Conservation (phyloP, 306 rosid species). For the Fagus sylvatica region DNA sequence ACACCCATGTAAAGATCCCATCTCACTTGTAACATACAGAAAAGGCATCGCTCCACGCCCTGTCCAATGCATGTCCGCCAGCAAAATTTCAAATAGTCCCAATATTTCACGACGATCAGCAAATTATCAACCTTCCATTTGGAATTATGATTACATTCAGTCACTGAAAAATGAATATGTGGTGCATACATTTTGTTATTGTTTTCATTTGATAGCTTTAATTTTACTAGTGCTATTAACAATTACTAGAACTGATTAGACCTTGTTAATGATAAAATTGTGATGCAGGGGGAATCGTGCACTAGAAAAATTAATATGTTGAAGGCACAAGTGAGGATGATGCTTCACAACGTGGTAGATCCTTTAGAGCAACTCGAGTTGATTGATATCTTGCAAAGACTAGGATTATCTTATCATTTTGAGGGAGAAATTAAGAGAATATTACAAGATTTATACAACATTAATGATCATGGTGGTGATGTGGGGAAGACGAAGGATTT, state of each 20-base stretch:
- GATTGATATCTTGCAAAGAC: constrained; percentile 34
- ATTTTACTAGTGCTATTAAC: too few species aligned
- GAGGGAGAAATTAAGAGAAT: constrained; percentile 13
- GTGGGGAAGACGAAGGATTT: background rate
- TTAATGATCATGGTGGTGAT: background rate
- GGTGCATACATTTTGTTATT: too few species aligned
- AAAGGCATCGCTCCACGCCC: background rate
- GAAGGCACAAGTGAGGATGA: constrained; percentile 15
- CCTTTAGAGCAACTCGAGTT: constrained; percentile 24
- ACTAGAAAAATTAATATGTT: background rate
- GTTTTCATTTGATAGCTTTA: too few species aligned
- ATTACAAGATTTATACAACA: background rate
- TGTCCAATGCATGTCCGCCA: background rate
- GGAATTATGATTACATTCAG: constrained; percentile 19
- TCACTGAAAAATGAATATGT: constrained; percentile 1
- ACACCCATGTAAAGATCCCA: background rate
- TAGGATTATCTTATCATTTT: constrained; percentile 44
- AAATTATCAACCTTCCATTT: constrained; percentile 20
- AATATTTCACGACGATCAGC: constrained; percentile 18
- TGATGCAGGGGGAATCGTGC: constrained; percentile 15
- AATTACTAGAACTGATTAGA: too few species aligned
- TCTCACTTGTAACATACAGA: background rate
- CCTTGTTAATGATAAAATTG: background rate
- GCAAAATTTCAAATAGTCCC: background rate
- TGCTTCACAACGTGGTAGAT: constrained; percentile 14